Base-by-base conservation (phyloP, 164 flowering plant genomes). In the Brasenia schreberi region DNA sequence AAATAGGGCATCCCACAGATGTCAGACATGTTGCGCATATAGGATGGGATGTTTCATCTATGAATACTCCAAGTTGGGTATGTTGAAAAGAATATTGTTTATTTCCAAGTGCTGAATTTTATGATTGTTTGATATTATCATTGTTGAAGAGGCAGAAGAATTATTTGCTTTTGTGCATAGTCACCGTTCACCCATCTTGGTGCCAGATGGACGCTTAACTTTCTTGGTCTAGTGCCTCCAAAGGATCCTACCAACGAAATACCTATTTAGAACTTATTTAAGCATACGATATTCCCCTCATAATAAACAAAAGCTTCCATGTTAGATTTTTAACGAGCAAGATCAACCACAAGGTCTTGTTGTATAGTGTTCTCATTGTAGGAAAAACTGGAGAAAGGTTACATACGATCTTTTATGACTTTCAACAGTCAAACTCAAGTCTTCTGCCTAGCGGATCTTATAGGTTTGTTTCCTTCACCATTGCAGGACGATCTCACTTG, bases 11-110 rank as follows among this genome's bases (percentile, higher is more conserved):
- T 60, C 93, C 93, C 65, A 87, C 93, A 62, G 90, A 85, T 74
- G 93, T 87, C 16, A 87, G 84, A 64, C 93, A 87, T 72, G 88
- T 85, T 14, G 85, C 93, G 4, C 93, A 87, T 66, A 81, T 87
- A 64, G 93, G 93, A 0, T 82, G 79, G 90, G 90, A 87, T 67
- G 80, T 81, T 18, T 72, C 53, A 45, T 45, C 86, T 65, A 80
- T 79, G 33, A 69, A 64, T 67, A 79, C 83, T 39, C 93, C 93
- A 16, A 69, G 73, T 67, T 86, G 91, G 91, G 91, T 85, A 78
- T 11, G 81, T 5, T 7, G 1, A 45, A 45, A 12, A 45, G 53
- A 2, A 45, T 45, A 7, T 45, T 45, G 11, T 45, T 12, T 45
- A 12, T 12, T 45, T 7, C 53, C 53, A 45, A 2, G 53, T 45